Evolutionary conservation across 2,329 filamentous ascomycete genomes (phyloP).

Genomic region (Thielaviopsis euricoi): DNA sequence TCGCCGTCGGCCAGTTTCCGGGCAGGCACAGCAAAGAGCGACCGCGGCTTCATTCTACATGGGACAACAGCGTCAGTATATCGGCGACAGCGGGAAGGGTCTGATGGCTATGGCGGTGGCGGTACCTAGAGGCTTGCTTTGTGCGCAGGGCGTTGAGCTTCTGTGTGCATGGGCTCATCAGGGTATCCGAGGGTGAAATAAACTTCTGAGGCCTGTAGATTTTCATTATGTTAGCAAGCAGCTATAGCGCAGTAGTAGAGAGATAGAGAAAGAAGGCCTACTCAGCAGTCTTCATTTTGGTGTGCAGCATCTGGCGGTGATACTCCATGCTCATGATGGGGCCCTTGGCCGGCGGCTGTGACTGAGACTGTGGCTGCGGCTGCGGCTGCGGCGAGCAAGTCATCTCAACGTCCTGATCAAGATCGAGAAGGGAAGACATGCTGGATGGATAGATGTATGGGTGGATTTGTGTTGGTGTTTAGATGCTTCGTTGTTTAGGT

Average conservation of each 20-base stretch:
- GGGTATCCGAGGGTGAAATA: conserved; percentile 72
- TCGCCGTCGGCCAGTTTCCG: conserved; percentile 40
- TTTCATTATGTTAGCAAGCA: conserved; percentile 8
- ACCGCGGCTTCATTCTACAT: conserved; percentile 46
- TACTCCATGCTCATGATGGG: conserved; percentile 57
- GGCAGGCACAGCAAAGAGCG: conserved; percentile 48
- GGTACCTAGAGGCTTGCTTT: conserved; percentile 62
- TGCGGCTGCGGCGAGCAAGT: conserved; percentile 13
- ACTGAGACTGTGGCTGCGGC: conserved; percentile 16
- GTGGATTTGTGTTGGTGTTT: not conserved
- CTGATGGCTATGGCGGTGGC: conserved; percentile 22
- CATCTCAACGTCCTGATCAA: conserved; percentile 5
- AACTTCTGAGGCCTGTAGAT: conserved; percentile 37
- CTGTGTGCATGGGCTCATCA: conserved; percentile 73
- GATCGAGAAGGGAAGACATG: not conserved
- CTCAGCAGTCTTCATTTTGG: conserved; percentile 49
- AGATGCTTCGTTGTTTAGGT: no score
- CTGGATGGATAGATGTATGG: not conserved
- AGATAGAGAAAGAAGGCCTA: conserved; percentile 24
- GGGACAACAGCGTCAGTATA: conserved; percentile 1
- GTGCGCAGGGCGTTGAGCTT: conserved; percentile 68
- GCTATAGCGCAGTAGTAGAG: conserved; percentile 8
- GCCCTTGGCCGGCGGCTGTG: conserved; percentile 20
- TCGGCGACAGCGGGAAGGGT: not conserved
- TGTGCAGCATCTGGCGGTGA: conserved; percentile 58